Evolutionary conservation across 768 basidiomycete genomes (phyloP), one percentile per base, ranked within the genome.

Genomic region (Auriscalpium vulgare): DNA sequence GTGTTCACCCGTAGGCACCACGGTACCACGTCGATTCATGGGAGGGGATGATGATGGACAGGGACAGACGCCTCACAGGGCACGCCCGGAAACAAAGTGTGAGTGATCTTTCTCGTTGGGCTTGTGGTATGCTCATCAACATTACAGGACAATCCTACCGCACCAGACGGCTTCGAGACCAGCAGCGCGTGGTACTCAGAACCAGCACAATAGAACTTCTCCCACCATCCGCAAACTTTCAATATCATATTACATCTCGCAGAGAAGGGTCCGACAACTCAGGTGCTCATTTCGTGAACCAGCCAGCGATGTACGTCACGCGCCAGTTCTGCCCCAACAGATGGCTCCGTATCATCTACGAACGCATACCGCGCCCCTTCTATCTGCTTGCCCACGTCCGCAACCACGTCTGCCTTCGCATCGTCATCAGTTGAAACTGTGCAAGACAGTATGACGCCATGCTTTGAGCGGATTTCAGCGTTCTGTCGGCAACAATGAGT

Each of bases 41-140:
- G 93, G 95, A 98, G 59, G 80, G 88, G 53, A 91, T 90, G 88
- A 91, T 98, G 92, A 92, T 97, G 86, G 82, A 85, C 65, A 78
- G 95, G 55, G 95, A 98, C 74, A 77, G 80, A 66, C 78, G 89
- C 60, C 70, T 98, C 66, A 97, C 94, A 2, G 95, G 95, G 11
- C 88, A 89, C 67, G 65, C 73, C 64, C 81, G 95, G 61, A 92
- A 92, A 53, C 95, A 97, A 69, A 78, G 79, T 68, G 95, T 95
- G 68, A 65, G 91, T 74, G 48, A 10, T 40, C 50, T 38, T 60
- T 9, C 10, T 45, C 34, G 11, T 57, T 1, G 46, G 43, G 36
- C 21, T 44, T 10, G 17, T 19, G 6, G 10, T 23, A 23, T 21
- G 47, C 35, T 23, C 29, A 34, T 38, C 43, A 34, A 47, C 2